Base-by-base conservation (phyloP, 805 yeast species). In the Cyberlindnera americana region DNA sequence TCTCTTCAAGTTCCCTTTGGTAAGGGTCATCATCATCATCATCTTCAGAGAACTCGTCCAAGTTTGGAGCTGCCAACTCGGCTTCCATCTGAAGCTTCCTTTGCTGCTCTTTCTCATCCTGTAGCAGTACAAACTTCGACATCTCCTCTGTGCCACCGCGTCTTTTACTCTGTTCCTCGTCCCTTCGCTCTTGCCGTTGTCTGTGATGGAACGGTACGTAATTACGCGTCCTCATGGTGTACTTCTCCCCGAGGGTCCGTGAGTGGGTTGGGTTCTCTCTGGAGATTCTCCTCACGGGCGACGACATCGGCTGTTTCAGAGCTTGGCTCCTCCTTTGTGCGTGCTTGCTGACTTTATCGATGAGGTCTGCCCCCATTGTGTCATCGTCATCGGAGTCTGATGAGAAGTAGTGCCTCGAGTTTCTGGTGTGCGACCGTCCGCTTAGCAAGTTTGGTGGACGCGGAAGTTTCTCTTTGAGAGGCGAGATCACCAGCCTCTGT, bases 111-210 rank as follows among this genome's bases (percentile, higher is more conserved):
- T 23, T 35, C 14, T 39, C 49, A 10, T 49, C 46, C 14, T 41
- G 50, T 6, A 24, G n/a, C 9, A 37, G 23, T 5, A 50, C 46
- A 25, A 48, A 50, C 29, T 29, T 46, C 19, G 31, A 48, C 59
- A 54, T 54, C 23, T 41, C 44, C 0, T 49, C 54, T 13, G 19
- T 6, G 1, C 59, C 59, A 7, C 59, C 59, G 12, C 59, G 33
- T 9, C 37, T 31, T 12, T 42, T 27, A 25, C 51, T 18, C 32
- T 47, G 53, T 7, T 19, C 29, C 2, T 37, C n/a, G 6, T 37
- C 39, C 32, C 59, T 35, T 13, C 44, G 35, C 14, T 33, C 35
- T 8, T 47, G 44, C 11, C 52, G n/a, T 9, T 33, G 26, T 16
- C 37, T 33, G 21, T 35, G 31, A 12, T 38, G 38, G 37, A 54